These are phyloP conservation scores for Penstemon davidsonii DNA, from an alignment of 257 asterid species.

Conservation along the genomic window DNA sequence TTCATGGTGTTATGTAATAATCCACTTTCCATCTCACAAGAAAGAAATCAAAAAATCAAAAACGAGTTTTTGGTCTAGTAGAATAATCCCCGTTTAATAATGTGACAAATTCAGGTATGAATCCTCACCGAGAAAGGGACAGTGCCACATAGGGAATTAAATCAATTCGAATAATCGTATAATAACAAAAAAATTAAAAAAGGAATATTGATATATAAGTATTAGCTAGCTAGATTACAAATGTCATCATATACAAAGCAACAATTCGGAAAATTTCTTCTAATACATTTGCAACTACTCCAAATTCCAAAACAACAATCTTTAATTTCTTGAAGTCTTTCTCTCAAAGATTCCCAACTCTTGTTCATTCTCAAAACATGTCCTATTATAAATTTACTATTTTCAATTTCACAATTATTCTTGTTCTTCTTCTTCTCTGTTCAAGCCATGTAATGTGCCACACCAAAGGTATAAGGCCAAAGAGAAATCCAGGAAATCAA, in stretches of 20 bases:
- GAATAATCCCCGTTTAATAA: too few species aligned
- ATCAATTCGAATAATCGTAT: too few species aligned
- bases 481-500: slow-evolving; percentile 31
- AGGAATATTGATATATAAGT: too few species aligned
- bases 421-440: slow-evolving; percentile 33
- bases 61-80: too few species aligned
- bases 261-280: too few species aligned
- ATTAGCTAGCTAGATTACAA: too few species aligned
- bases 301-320: not conserved
- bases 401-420: slow-evolving; percentile 12
- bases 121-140: too few species aligned
- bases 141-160: too few species aligned
- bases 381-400: slow-evolving; percentile 26
- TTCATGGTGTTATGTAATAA: slow-evolving; percentile 30
- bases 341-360: not conserved
- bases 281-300: slow-evolving; percentile 11
- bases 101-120: too few species aligned
- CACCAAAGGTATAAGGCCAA: slow-evolving; percentile 54
- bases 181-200: too few species aligned
- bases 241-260: too few species aligned
- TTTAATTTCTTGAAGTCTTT: not conserved
- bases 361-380: slow-evolving; percentile 24
- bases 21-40: slow-evolving; percentile 1
- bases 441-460: slow-evolving; percentile 37
- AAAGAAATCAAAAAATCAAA: not conserved